Evolutionary conservation across 2,329 filamentous ascomycete genomes (phyloP).

Genomic region (Ceratocystis albifundus): DNA sequence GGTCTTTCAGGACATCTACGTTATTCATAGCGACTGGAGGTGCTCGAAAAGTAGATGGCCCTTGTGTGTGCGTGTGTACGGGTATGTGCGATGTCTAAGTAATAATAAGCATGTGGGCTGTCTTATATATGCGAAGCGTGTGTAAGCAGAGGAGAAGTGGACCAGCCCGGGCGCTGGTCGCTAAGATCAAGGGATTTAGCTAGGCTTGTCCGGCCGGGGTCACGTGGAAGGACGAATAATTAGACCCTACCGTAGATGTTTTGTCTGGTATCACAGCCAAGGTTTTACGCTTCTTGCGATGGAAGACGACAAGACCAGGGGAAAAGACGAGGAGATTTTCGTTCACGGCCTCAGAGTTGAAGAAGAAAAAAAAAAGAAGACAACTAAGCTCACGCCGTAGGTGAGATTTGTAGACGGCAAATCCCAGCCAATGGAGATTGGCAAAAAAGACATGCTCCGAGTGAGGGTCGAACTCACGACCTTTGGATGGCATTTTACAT

Average conservation of each 20-base stretch:
- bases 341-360: background rate
- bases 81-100: background rate
- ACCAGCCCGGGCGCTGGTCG: background rate
- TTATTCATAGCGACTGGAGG: background rate
- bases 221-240: background rate
- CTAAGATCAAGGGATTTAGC: background rate
- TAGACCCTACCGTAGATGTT: background rate
- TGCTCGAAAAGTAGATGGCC: background rate
- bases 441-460: conserved; percentile 22
- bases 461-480: conserved; percentile 25
- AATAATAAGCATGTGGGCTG: background rate
- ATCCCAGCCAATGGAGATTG: background rate
- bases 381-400: background rate
- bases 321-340: no score
- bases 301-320: no score
- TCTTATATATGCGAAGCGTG: background rate
- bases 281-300: background rate
- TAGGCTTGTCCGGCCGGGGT: background rate
- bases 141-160: background rate
- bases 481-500: conserved; percentile 24
- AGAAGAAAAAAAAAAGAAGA: background rate
- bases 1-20: background rate
- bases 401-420: background rate
- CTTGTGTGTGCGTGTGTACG: background rate
- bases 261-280: background rate